These are phyloP conservation scores for Plasmodium gallinaceum DNA, from an alignment of 169 alveolate genomes.

Conservation along the genomic window DNA sequence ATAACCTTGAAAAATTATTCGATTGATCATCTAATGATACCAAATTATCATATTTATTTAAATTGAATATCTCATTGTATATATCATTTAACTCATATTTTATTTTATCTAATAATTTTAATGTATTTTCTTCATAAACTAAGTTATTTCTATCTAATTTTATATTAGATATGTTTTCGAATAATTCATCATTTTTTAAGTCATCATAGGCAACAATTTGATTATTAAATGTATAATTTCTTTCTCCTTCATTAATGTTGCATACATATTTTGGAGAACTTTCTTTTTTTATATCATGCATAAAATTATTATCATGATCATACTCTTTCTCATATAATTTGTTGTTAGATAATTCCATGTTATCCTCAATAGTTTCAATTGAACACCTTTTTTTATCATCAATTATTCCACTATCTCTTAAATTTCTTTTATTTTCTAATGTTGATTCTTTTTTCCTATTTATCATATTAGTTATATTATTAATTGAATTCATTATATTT, in stretches of 20 bases:
- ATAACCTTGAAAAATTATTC: conserved; percentile 30
- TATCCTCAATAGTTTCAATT: conserved; percentile 1
- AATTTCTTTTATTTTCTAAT: too few relatives aligned
- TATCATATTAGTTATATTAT: conserved; percentile 51
- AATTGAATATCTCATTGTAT: conserved; percentile 36
- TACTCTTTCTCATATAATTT: neutral
- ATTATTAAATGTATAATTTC: neutral
- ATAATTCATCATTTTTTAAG: neutral
- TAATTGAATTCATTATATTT: conserved; percentile 60
- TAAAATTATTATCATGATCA: neutral
- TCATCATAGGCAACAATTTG: conserved; percentile 68
- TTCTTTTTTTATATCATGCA: neutral
- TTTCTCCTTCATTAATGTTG: neutral
- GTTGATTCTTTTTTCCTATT: too few relatives aligned
- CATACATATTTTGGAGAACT: too few relatives aligned
- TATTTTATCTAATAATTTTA: conserved; percentile 26
- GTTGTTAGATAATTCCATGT: neutral
- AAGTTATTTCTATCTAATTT: conserved; percentile 14
- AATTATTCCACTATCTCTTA: neutral
- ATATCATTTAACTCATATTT: conserved; percentile 48
- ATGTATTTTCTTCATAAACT: conserved; percentile 23
- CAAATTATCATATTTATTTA: conserved; percentile 13
- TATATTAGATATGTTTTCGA: conserved; percentile 6
- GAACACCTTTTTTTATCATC: conserved; percentile 4
- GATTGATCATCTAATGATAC: neutral